Evolutionary conservation across 306 rosid species (phyloP).

Genomic region (Quercus robur): DNA sequence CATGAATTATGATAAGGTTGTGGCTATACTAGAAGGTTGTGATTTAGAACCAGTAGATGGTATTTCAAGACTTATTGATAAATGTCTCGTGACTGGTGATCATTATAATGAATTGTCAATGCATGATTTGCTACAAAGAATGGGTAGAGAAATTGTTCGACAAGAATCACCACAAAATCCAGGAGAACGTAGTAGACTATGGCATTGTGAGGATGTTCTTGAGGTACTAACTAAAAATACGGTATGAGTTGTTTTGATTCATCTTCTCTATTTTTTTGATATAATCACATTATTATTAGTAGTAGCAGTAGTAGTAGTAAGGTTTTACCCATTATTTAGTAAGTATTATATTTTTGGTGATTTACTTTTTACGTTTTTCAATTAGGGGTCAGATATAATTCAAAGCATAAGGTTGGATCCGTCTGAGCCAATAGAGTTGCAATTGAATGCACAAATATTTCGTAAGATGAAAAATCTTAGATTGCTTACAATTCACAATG

Average conservation of each 20-base stretch:
- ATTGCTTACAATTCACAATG: too few relatives aligned
- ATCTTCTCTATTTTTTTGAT: neutral
- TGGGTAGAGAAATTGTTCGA: conserved; percentile 16
- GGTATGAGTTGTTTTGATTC: neutral
- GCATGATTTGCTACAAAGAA: conserved; percentile 16
- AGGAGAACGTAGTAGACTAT: conserved; percentile 18
- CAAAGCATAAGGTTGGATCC: too few relatives aligned
- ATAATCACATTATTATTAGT: too few relatives aligned
- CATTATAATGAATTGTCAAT: neutral
- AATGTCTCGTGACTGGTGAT: neutral
- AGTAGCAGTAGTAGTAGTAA: too few relatives aligned
- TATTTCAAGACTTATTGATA: neutral
- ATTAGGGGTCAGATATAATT: too few relatives aligned
- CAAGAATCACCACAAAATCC: conserved; percentile 6
- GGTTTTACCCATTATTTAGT: too few relatives aligned
- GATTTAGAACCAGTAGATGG: neutral
- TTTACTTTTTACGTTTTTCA: too few relatives aligned
- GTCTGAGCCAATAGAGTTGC: too few relatives aligned
- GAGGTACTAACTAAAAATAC: neutral
- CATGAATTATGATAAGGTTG: neutral
- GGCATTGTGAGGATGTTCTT: conserved; percentile 1
- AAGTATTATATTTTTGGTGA: too few relatives aligned
- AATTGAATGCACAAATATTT: too few relatives aligned
- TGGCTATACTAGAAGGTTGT: neutral
- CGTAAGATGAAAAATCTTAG: too few relatives aligned